phyloP scores from a whole-genome alignment of 352 stramenopile genomes.

The Phytophthora chlamydospora region DNA sequence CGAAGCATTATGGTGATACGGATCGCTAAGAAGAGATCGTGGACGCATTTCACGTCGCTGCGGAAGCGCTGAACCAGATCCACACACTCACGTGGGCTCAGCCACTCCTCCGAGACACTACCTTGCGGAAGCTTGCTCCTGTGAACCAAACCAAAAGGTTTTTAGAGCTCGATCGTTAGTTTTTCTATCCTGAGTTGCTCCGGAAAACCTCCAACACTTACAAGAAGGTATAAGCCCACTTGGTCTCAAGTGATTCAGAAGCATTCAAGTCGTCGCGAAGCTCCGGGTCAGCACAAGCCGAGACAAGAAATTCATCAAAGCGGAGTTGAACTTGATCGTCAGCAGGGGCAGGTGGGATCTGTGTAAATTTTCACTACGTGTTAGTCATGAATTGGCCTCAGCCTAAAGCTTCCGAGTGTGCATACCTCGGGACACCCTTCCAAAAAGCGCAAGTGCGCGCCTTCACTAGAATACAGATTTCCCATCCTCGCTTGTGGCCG shows the following conservation, averaged over 20 bases:
- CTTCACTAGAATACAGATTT: constrained; percentile 49
- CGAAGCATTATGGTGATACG: constrained; percentile 68
- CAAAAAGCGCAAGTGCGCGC: constrained; percentile 50
- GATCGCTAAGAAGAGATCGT: constrained; percentile 64
- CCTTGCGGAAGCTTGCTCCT: constrained; percentile 54
- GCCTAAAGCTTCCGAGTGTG: not conserved
- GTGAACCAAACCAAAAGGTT: not conserved
- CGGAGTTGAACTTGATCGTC: constrained; percentile 41
- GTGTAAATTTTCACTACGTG: not conserved
- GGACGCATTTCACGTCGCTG: constrained; percentile 37
- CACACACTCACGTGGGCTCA: constrained; percentile 60
- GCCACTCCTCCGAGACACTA: constrained; percentile 47
- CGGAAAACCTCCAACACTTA: constrained; percentile 33
- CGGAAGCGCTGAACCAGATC: constrained; percentile 49
- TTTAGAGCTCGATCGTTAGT: constrained; percentile 2
- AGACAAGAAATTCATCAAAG: constrained; percentile 57
- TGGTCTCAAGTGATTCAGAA: constrained; percentile 56
- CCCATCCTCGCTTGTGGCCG: constrained; percentile 44
- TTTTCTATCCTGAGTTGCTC: not conserved
- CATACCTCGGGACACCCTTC: constrained; percentile 64
- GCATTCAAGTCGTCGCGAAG: constrained; percentile 49
- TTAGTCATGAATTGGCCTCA: not conserved
- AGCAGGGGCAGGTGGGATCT: constrained; percentile 59
- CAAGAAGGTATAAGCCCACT: constrained; percentile 80
- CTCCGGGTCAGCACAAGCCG: constrained; percentile 28